A percentile compares a stretch with the other conserved stretches of the same genome.
Evolutionary conservation across 148 eudicot species (phyloP).

Genomic region (Persicaria maculosa): DNA sequence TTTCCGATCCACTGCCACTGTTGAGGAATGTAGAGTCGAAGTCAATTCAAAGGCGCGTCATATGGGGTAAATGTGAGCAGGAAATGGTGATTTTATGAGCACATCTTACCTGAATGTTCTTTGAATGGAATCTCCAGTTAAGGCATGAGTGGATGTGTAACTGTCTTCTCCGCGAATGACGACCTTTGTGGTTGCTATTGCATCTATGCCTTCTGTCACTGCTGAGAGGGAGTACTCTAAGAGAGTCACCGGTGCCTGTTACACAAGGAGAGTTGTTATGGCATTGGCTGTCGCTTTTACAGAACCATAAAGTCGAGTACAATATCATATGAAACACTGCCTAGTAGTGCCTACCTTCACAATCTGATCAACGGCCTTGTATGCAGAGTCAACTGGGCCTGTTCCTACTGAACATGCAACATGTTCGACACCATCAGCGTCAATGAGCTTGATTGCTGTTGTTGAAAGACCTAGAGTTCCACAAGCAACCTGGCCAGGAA

Average conservation of each 20-base stretch:
- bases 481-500: slow-evolving; percentile 56
- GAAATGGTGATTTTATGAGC: neutral
- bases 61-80: neutral
- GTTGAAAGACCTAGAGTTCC: slow-evolving; percentile 94
- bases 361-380: slow-evolving; percentile 80
- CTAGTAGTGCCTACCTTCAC: slow-evolving; percentile 89
- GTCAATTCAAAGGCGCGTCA: neutral
- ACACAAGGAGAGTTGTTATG: neutral
- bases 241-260: slow-evolving; percentile 77
- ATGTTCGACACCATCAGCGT: slow-evolving; percentile 64
- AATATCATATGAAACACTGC: neutral
- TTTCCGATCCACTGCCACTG: slow-evolving; percentile 91
- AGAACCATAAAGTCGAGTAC: neutral
- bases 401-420: slow-evolving; percentile 79
- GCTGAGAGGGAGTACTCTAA: slow-evolving; percentile 73
- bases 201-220: slow-evolving; percentile 94
- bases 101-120: slow-evolving; percentile 62
- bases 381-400: slow-evolving; percentile 95
- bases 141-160: slow-evolving; percentile 37
- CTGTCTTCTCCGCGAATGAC: slow-evolving; percentile 51
- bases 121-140: slow-evolving; percentile 39
- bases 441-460: slow-evolving; percentile 71
- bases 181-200: slow-evolving; percentile 79
- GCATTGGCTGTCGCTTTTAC: too few species aligned
- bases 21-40: neutral